Conservation (phyloP, 108 stramenopile genomes). For the Asterionellopsis glacialis region DNA sequence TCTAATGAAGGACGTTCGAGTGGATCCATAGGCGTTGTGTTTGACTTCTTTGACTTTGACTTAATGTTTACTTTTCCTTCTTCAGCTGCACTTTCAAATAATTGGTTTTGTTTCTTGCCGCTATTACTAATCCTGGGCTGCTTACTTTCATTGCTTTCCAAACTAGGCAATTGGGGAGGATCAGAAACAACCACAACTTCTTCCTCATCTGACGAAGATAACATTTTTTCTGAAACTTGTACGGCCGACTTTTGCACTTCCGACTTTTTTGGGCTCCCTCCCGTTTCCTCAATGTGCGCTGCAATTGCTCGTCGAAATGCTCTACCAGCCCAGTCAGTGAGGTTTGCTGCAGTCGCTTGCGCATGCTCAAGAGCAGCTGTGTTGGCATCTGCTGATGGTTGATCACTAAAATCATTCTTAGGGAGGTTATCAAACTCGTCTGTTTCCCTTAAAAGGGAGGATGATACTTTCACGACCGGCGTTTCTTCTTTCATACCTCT, state of each 20-base stretch:
- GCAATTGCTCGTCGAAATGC: constrained; percentile 85
- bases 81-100: neutral
- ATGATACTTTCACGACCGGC: too few relatives aligned
- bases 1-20: constrained; percentile 34
- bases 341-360: constrained; percentile 69
- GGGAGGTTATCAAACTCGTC: constrained; percentile 16
- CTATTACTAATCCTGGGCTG: neutral
- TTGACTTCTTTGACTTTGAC: too few relatives aligned
- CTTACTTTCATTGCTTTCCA: neutral
- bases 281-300: constrained; percentile 44
- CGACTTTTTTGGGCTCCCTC: neutral
- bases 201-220: neutral
- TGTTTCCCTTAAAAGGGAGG: neutral
- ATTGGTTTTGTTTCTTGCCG: neutral
- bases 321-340: constrained; percentile 91
- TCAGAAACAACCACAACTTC: too few relatives aligned
- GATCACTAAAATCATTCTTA: constrained; percentile 3
- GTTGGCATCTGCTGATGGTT: constrained; percentile 20
- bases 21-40: neutral
- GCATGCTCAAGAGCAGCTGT: constrained; percentile 69
- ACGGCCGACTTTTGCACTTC: too few relatives aligned
- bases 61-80: neutral
- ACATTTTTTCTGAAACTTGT: too few relatives aligned
- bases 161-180: neutral
- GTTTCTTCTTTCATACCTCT: too few relatives aligned